Percentiles rank a stretch among this genome's conserved stretches.
Conservation (phyloP, 2,329 filamentous ascomycete genomes). For the Ceratocystiopsis brevicomis region DNA sequence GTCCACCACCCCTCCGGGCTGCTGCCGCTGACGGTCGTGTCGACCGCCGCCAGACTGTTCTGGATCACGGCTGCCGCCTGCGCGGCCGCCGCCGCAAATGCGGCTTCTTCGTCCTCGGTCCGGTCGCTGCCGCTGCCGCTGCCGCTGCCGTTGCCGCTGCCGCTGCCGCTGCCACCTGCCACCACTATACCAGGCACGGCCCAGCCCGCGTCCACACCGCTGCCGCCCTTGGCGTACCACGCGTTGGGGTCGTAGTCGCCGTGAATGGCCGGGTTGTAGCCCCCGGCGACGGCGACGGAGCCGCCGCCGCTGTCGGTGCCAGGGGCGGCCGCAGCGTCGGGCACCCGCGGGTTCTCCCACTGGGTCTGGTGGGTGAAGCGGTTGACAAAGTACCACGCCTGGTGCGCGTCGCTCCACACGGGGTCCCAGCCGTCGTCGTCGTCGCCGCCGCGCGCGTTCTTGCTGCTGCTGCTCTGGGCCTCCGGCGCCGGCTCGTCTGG, state of each 20-base stretch:
- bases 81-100: background rate
- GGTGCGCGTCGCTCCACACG: conserved; percentile 48
- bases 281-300: conserved; percentile 24
- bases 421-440: conserved; percentile 64
- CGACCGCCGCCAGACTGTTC: conserved; percentile 27
- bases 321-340: conserved; percentile 17
- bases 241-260: conserved; percentile 91
- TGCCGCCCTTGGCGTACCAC: conserved; percentile 56
- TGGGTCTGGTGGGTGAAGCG: conserved; percentile 54
- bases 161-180: conserved; percentile 14
- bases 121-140: too few relatives aligned
- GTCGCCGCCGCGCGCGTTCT: conserved; percentile 18
- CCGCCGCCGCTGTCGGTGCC: conserved; percentile 14
- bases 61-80: conserved; percentile 43
- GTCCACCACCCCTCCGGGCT: conserved; percentile 74
- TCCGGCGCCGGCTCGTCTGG: too few relatives aligned
- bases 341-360: conserved; percentile 70
- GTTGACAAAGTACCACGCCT: conserved; percentile 71
- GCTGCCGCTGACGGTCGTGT: conserved; percentile 51
- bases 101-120: too few relatives aligned
- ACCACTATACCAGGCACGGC: too few relatives aligned
- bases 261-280: conserved; percentile 92
- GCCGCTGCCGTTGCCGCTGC: conserved; percentile 13
- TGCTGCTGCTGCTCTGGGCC: too few relatives aligned
- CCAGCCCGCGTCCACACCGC: too few relatives aligned